Evolutionary conservation across 2,329 filamentous ascomycete genomes (phyloP), one percentile per base, ranked within the genome.

Genomic region (Penicillium oxalicum): DNA sequence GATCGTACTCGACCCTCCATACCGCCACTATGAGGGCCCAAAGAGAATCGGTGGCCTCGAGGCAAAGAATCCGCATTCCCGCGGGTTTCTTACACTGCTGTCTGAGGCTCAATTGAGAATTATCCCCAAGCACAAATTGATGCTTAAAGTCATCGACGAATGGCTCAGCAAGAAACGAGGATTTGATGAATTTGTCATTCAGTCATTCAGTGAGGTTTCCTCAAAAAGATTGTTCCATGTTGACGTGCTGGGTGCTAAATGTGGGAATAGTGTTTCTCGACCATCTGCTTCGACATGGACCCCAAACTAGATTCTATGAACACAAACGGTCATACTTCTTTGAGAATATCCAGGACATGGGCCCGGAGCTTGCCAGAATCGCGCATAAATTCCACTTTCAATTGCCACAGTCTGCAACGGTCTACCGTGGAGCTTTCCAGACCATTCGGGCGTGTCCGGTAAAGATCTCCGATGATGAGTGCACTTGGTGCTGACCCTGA

Each of bases 401-500:
- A 47, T 29, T 46, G 42, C 9, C 48, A 34, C 45, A 47, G 24
- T 82, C 77, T 48, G 75, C 93, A 2, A 82, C 90, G 61, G 88
- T 89, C 0, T 84, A 88, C 73, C 95, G 95, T 65, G 93, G 93
- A 28, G 85, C 90, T 4, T 97, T 95, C 60, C 83, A 89, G 8
- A 90, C 91, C 0, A 83, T 96, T 44, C 82, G 90, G 37, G 78
- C 91, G 24, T 86, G 84, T 40, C 77, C 88, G 52, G 77, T 79
- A 67, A 66, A 25, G 8, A 12, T 7, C 47, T 28, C 26, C 36
- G 45, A 47, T 50, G 8, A 12, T 26, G 48, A 42, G 49, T 39
- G 26, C 44, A 27, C 29, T 9, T 44, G 18, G 2, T 45, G 3
- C 33, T 42, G n/a, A 44, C 37, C 29, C 11, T 44, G 33, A 44